Evolutionary conservation across 1,139 yeast genomes (phyloP), one percentile per base, ranked within the genome.

Genomic region (Debaryomyces subglobosus): DNA sequence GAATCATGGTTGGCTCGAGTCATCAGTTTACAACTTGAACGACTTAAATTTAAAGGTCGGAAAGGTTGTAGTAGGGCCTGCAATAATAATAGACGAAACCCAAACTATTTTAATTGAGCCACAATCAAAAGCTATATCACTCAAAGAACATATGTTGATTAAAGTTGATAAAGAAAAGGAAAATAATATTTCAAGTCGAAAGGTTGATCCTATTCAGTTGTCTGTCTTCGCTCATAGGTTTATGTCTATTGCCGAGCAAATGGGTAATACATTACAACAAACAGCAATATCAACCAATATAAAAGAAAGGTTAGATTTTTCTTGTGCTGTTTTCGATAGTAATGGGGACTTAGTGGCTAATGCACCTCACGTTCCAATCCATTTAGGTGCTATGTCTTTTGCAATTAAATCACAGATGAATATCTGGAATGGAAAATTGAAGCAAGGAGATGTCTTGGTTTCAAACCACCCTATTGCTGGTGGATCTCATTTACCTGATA

Each of bases 41-140:
- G 67, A 69, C 4, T 63, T 87, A 45, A 68, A 69, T 4, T 63
- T 86, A 45, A 50, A 60, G 3, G 53, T 75, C 8, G 91, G 91
- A 3, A 65, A 75, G 7, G 57, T 65, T 13, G 63, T 87, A 6
- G 34, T 50, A 2, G 96, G 96, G 0, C 96, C 96, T 3, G 89
- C 91, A 0, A 80, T 88, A 54, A 74, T 88, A 50, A 84, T 89
- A 12, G 96, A 89, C 64, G 81, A 81, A 39, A 88, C 94, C 0
- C 96, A 88, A 61, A 88, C 96, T 0, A 82, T 87, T 54, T 77
- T 88, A 15, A 76, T 88, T 18, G 85, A 87, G 13, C 89, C 91
- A 1, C 66, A 74, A 49, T 74, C 85, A 1, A 58, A 64, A 9
- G 94, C 91, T 1, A 69, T 74, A 1, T 69, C 86, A 24, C 68